Conservation (phyloP, 2,329 filamentous ascomycete species). For the Calonectria pseudoreteaudii region DNA sequence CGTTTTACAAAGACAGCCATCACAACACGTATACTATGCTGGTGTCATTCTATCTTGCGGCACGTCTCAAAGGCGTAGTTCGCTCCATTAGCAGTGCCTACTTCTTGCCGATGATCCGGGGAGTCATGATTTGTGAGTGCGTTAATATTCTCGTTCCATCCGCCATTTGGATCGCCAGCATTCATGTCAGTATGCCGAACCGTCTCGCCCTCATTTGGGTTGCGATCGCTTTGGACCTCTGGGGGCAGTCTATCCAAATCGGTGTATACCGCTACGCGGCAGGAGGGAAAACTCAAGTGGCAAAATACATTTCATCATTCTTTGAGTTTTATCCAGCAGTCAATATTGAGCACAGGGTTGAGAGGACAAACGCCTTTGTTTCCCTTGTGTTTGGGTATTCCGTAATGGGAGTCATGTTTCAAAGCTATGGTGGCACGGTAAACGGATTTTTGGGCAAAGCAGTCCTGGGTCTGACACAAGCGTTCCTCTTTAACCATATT, state of each 20-base stretch:
- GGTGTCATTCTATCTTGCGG: slow-evolving; percentile 70
- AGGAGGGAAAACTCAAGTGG: slow-evolving; percentile 33
- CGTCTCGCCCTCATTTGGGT: slow-evolving; percentile 67
- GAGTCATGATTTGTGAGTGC: slow-evolving; percentile 64
- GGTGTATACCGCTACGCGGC: slow-evolving; percentile 44
- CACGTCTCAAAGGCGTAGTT: slow-evolving; percentile 64
- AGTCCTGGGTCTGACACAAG: slow-evolving; percentile 67
- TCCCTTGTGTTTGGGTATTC: slow-evolving; percentile 74
- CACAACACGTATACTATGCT: slow-evolving; percentile 68
- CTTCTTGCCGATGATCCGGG: slow-evolving; percentile 68
- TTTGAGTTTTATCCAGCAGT: slow-evolving; percentile 72
- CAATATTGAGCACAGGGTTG: slow-evolving; percentile 75
- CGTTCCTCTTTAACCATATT: slow-evolving; percentile 71
- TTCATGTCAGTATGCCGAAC: slow-evolving; percentile 66
- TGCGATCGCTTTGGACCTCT: slow-evolving; percentile 66
- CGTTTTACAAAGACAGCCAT: slow-evolving; percentile 57
- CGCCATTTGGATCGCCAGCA: slow-evolving; percentile 70
- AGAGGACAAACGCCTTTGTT: slow-evolving; percentile 73
- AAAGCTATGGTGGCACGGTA: slow-evolving; percentile 59
- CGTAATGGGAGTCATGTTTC: slow-evolving; percentile 71
- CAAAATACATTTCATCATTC: slow-evolving; percentile 45
- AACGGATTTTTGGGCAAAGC: slow-evolving; percentile 73
- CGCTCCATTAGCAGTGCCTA: slow-evolving; percentile 60
- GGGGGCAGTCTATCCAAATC: slow-evolving; percentile 57
- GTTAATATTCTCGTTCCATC: slow-evolving; percentile 59